Evolutionary conservation across 2,329 filamentous ascomycete genomes (phyloP).

Genomic region (Calonectria pauciramosa): DNA sequence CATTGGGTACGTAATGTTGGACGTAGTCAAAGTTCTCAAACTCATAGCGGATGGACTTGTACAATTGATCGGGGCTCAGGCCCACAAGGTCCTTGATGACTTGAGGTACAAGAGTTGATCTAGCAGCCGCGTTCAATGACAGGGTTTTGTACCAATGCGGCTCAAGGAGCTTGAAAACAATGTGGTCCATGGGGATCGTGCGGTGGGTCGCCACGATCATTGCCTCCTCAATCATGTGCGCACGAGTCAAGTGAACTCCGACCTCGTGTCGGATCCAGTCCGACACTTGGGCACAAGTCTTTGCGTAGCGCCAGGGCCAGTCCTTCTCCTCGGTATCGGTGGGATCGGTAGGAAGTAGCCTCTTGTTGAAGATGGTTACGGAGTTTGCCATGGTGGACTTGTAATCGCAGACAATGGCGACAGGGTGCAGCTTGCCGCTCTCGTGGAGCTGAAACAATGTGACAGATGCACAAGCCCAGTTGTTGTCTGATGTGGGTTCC

Average conservation of each 20-base stretch:
- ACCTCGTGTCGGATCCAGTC: conserved; percentile 65
- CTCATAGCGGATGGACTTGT: conserved; percentile 54
- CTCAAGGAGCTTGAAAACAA: conserved; percentile 58
- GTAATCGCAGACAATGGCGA: conserved; percentile 64
- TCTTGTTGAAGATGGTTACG: conserved; percentile 64
- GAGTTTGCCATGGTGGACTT: conserved; percentile 58
- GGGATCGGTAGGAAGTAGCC: conserved; percentile 50
- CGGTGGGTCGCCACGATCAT: conserved; percentile 62
- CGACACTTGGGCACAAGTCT: conserved; percentile 61
- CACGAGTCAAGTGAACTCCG: conserved; percentile 59
- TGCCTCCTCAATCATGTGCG: conserved; percentile 63
- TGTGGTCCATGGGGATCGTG: conserved; percentile 56
- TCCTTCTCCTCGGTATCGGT: conserved; percentile 48
- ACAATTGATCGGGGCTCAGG: conserved; percentile 52
- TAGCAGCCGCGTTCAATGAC: conserved; percentile 62
- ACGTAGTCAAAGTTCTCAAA: conserved; percentile 61
- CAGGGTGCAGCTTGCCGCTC: conserved; percentile 61
- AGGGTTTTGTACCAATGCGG: conserved; percentile 66
- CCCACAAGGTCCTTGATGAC: conserved; percentile 60
- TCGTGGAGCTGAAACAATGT: conserved; percentile 58
- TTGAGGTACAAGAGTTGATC: conserved; percentile 58
- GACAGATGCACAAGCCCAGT: conserved; percentile 57
- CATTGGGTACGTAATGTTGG: conserved; percentile 60
- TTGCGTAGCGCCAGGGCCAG: conserved; percentile 67
- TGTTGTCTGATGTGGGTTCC: conserved; percentile 45